Evolutionary conservation across 2,329 filamentous ascomycete species (phyloP).

Genomic region (Curvularia lunata): DNA sequence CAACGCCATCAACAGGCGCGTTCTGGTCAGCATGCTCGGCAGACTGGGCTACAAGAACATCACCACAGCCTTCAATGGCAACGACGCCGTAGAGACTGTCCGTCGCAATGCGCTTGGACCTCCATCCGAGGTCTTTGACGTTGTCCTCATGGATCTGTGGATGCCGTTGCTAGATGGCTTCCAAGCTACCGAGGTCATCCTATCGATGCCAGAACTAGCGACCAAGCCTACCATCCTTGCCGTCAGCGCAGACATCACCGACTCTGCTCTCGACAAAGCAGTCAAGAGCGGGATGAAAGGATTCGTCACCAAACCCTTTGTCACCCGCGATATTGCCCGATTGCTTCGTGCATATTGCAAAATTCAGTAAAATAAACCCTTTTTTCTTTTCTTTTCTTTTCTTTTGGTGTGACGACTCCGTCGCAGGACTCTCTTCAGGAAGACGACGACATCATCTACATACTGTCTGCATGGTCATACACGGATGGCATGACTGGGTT

Average conservation of each 20-base stretch:
- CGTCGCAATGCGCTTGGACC: constrained; percentile 44
- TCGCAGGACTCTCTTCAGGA: constrained; percentile 20
- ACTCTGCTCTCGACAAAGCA: constrained; percentile 66
- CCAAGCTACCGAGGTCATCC: constrained; percentile 68
- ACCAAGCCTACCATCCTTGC: constrained; percentile 60
- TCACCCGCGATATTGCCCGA: constrained; percentile 66
- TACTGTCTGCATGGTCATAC: constrained; percentile 3
- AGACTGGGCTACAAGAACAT: constrained; percentile 71
- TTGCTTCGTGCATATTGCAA: constrained; percentile 60
- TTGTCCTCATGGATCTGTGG: constrained; percentile 77
- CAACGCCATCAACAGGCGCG: constrained; percentile 73
- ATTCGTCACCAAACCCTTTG: constrained; percentile 73
- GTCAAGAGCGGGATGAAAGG: constrained; percentile 70
- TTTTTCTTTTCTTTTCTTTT: constrained; percentile 3
- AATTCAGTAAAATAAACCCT: constrained; percentile 12
- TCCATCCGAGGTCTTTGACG: constrained; percentile 58
- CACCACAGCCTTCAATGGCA: constrained; percentile 70
- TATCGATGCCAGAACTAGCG: constrained; percentile 53
- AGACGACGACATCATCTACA: constrained; percentile 16
- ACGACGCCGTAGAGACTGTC: constrained; percentile 70
- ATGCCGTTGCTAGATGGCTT: constrained; percentile 78
- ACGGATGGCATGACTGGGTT: constrained; percentile 6
- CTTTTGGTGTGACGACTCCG: constrained; percentile 4
- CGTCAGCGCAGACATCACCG: constrained; percentile 71
- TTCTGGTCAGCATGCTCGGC: constrained; percentile 69